A percentile compares a stretch with the other conserved stretches of the same genome.
These are phyloP conservation scores for Zasmidium cellare DNA, from an alignment of 2,329 filamentous ascomycete genomes.

Conservation along the genomic window DNA sequence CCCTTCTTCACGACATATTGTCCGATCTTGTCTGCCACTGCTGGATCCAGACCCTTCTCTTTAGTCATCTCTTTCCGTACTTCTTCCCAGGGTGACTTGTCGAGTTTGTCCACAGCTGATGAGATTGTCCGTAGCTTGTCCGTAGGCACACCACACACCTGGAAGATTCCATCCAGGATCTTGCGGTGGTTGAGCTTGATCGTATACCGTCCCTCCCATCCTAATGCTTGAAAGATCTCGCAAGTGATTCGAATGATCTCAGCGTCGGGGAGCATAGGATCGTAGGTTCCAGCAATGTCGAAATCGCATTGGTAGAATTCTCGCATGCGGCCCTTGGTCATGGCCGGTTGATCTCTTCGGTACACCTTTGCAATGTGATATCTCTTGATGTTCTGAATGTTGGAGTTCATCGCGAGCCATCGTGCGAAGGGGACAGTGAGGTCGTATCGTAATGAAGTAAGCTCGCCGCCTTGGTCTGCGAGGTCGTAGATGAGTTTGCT, in stretches of 20 bases:
- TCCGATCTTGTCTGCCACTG: constrained; percentile 83
- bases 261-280: constrained; percentile 88
- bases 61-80: constrained; percentile 92
- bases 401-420: constrained; percentile 88
- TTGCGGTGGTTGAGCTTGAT: constrained; percentile 97
- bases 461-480: constrained; percentile 82
- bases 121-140: constrained; percentile 89
- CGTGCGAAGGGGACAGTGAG: constrained; percentile 87
- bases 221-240: constrained; percentile 81
- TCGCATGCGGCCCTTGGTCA: constrained; percentile 88
- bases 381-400: constrained; percentile 81
- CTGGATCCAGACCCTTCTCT: constrained; percentile 76
- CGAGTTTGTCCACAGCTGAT: constrained; percentile 92
- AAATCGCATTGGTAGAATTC: constrained; percentile 99
- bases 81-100: constrained; percentile 84
- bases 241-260: constrained; percentile 82
- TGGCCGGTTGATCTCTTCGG: constrained; percentile 76
- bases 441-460: constrained; percentile 82
- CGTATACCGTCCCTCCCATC: constrained; percentile 71
- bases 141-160: constrained; percentile 82
- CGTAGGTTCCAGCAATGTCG: constrained; percentile 85
- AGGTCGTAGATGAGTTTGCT: constrained; percentile 90
- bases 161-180: constrained; percentile 88
- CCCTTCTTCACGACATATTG: constrained; percentile 80
- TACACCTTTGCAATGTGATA: constrained; percentile 96